Percentiles rank a stretch among this genome's conserved stretches.
Conservation (phyloP, 1,139 yeast species). For the Yarrowia galli region DNA sequence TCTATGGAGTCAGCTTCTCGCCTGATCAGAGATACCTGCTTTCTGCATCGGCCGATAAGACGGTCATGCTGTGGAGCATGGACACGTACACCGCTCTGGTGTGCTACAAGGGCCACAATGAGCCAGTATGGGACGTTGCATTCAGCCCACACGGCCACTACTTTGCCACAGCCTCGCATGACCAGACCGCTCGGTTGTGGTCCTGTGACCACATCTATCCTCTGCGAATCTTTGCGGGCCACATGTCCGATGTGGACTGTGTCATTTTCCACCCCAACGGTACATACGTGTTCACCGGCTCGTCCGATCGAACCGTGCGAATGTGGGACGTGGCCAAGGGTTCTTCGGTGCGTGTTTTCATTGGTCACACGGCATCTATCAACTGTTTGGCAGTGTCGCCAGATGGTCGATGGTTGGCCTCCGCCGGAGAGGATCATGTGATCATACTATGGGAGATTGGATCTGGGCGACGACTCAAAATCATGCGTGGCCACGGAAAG, state of each 20-base stretch:
- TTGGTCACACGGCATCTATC: slow-evolving; percentile 91
- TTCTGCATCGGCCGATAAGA: slow-evolving; percentile 89
- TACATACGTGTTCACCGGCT: slow-evolving; percentile 91
- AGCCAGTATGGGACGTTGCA: slow-evolving; percentile 96
- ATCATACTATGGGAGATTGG: slow-evolving; percentile 96
- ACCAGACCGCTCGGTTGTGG: slow-evolving; percentile 97
- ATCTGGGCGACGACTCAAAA: slow-evolving; percentile 81
- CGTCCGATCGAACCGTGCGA: slow-evolving; percentile 92
- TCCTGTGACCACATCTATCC: slow-evolving; percentile 98
- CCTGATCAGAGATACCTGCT: slow-evolving; percentile 87
- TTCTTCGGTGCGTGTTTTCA: slow-evolving; percentile 87
- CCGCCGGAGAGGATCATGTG: slow-evolving; percentile 92
- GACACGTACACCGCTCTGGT: slow-evolving; percentile 91
- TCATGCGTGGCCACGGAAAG: slow-evolving; percentile 87
- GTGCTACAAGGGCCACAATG: slow-evolving; percentile 94
- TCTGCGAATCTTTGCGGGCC: slow-evolving; percentile 95
- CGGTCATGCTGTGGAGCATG: slow-evolving; percentile 91
- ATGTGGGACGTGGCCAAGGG: slow-evolving; percentile 98
- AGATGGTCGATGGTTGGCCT: slow-evolving; percentile 95
- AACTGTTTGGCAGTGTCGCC: slow-evolving; percentile 90
- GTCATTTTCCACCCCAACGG: slow-evolving; percentile 97
- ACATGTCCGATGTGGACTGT: slow-evolving; percentile 93
- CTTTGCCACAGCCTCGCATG: slow-evolving; percentile 96
- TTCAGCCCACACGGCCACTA: slow-evolving; percentile 96
- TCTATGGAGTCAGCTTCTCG: slow-evolving; percentile 86